phyloP scores from a whole-genome alignment of 1,139 yeast species.

The Suhomyces maxii region DNA sequence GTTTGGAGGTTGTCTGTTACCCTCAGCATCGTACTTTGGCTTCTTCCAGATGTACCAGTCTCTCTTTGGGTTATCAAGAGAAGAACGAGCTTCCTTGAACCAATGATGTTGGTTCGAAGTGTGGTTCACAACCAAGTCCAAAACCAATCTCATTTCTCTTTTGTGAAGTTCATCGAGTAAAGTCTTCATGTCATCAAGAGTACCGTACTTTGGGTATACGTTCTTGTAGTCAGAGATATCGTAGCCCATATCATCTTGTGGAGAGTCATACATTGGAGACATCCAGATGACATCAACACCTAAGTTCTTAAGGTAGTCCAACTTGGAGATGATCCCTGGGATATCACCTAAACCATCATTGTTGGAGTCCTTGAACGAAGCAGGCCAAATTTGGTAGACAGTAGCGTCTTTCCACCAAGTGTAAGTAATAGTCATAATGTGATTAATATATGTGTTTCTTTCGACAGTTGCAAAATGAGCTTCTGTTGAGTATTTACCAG shows the following conservation, averaged over 20 bases:
- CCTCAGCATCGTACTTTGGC: conserved; percentile 45
- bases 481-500: too few species aligned
- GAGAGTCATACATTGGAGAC: conserved; percentile 59
- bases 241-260: conserved; percentile 65
- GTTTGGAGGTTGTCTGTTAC: conserved; percentile 54
- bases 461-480: too few species aligned
- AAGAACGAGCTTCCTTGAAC: conserved; percentile 56
- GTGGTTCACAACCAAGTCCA: conserved; percentile 61
- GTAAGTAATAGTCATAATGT: conserved; percentile 11
- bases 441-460: too few species aligned
- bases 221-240: conserved; percentile 56
- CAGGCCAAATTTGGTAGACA: conserved; percentile 60
- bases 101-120: conserved; percentile 56
- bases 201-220: conserved; percentile 54
- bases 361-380: conserved; percentile 56
- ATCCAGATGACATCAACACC: conserved; percentile 59
- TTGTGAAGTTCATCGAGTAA: conserved; percentile 49
- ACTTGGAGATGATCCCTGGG: conserved; percentile 50
- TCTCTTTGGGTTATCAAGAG: conserved; percentile 53
- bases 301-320: conserved; percentile 52
- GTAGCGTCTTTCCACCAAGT: conserved; percentile 61
- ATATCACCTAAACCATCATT: conserved; percentile 61
- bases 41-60: conserved; percentile 64
- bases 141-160: conserved; percentile 51
- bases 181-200: conserved; percentile 50